phyloP scores from a whole-genome alignment of 805 yeast species.

The Pichia nakasei region DNA sequence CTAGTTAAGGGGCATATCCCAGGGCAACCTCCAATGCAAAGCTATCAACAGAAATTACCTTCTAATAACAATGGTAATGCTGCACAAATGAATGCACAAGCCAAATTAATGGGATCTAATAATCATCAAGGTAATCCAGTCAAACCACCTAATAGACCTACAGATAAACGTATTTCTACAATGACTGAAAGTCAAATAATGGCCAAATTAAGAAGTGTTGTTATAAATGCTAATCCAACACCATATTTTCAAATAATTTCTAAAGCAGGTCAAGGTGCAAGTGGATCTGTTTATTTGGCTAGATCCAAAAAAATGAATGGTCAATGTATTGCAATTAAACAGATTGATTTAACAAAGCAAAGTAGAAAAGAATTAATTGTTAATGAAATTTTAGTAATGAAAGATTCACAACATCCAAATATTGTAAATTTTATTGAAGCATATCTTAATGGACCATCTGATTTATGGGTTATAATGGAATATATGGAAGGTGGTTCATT shows the following conservation, averaged over 20 bases:
- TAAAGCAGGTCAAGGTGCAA: constrained; percentile 96
- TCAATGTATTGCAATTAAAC: constrained; percentile 86
- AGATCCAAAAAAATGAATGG: constrained; percentile 43
- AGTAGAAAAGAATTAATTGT: constrained; percentile 93
- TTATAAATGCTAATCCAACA: constrained; percentile 78
- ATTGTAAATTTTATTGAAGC: constrained; percentile 94
- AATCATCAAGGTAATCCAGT: background rate
- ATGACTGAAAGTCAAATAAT: constrained; percentile 84
- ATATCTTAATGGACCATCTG: constrained; percentile 67
- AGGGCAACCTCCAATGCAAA: too few species aligned
- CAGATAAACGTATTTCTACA: constrained; percentile 46
- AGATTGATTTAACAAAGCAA: constrained; percentile 85
- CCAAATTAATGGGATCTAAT: constrained; percentile 10
- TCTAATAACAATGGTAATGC: constrained; percentile 12
- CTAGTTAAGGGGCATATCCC: too few species aligned
- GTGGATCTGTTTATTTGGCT: constrained; percentile 91
- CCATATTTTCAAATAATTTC: constrained; percentile 68
- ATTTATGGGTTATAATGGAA: constrained; percentile 99
- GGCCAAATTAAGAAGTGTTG: constrained; percentile 74
- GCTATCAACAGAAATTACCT: constrained; percentile 1
- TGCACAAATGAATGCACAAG: constrained; percentile 18
- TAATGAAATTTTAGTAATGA: constrained; percentile 94
- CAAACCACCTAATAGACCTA: constrained; percentile 13
- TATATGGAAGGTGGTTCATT: constrained; percentile 98
- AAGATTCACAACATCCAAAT: constrained; percentile 87